Conservation (phyloP, 2,329 filamentous ascomycete genomes). For the Kalmusia sp. region DNA sequence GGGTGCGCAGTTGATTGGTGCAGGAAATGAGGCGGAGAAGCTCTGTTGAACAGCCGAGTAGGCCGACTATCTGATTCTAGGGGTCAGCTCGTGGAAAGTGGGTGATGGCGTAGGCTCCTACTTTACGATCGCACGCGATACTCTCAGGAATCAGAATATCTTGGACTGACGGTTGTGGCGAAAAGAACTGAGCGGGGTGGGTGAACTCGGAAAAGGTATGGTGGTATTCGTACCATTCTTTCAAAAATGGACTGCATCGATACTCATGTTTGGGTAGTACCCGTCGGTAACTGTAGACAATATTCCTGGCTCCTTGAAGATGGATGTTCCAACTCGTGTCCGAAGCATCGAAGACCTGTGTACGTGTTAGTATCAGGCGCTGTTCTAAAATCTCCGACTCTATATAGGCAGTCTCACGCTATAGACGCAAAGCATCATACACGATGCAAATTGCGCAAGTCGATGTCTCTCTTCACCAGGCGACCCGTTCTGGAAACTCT, state of each 20-base stretch:
- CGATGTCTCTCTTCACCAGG: conserved; percentile 5
- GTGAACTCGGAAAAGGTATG: conserved; percentile 56
- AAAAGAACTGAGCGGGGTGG: conserved; percentile 31
- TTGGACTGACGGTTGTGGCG: conserved; percentile 24
- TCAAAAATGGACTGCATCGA: conserved; percentile 47
- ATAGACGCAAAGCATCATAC: conserved; percentile 61
- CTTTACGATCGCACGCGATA: neutral
- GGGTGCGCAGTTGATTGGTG: conserved; percentile 42
- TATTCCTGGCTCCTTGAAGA: conserved; percentile 48
- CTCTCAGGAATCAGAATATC: conserved; percentile 2
- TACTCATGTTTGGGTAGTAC: neutral
- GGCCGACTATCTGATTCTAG: conserved; percentile 53
- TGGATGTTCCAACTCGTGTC: conserved; percentile 57
- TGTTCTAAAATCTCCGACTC: neutral
- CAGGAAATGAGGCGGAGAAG: conserved; percentile 54
- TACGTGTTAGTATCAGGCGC: conserved; percentile 10
- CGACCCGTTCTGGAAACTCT: conserved; percentile 43
- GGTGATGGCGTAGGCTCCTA: too few relatives aligned
- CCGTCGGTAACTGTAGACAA: neutral
- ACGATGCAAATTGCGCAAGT: conserved; percentile 54
- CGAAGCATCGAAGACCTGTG: conserved; percentile 57
- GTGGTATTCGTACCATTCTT: conserved; percentile 58
- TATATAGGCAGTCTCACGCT: conserved; percentile 47
- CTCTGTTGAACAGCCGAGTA: conserved; percentile 57
- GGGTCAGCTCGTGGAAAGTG: neutral